Evolutionary conservation across 2,329 filamentous ascomycete species (phyloP).

Genomic region (Colletotrichum endophyticum): DNA sequence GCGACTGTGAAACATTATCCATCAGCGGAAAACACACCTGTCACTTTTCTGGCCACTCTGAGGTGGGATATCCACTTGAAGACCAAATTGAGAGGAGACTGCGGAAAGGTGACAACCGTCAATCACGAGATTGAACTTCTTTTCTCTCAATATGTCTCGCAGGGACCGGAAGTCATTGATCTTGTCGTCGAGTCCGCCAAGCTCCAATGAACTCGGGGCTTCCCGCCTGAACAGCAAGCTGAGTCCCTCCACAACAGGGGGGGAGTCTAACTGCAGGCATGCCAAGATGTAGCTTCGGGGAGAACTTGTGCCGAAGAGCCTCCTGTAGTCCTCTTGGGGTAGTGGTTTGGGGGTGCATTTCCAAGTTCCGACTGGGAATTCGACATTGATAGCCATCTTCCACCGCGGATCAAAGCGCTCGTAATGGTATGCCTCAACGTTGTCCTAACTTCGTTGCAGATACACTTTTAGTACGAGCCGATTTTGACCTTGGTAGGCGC

Average conservation of each 20-base stretch:
- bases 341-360: not conserved
- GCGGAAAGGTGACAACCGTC: not conserved
- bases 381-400: not conserved
- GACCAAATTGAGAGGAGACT: not conserved
- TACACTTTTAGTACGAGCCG: not conserved
- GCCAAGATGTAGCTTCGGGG: not conserved
- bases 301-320: not conserved
- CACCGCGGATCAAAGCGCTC: too few relatives aligned
- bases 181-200: not conserved
- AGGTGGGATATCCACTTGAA: not conserved
- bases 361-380: not conserved
- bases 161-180: not conserved
- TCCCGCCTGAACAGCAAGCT: not conserved
- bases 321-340: not conserved
- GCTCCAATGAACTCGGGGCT: not conserved
- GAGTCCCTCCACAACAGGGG: not conserved
- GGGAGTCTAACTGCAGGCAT: not conserved
- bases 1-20: not conserved
- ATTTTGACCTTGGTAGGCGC: not conserved
- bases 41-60: not conserved
- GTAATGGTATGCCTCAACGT: too few relatives aligned
- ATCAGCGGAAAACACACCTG: not conserved
- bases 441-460: not conserved
- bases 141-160: not conserved
- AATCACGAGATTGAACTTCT: not conserved